Conservation (phyloP, 2,329 filamentous ascomycete species). For the Ophiostoma fasciatum region DNA sequence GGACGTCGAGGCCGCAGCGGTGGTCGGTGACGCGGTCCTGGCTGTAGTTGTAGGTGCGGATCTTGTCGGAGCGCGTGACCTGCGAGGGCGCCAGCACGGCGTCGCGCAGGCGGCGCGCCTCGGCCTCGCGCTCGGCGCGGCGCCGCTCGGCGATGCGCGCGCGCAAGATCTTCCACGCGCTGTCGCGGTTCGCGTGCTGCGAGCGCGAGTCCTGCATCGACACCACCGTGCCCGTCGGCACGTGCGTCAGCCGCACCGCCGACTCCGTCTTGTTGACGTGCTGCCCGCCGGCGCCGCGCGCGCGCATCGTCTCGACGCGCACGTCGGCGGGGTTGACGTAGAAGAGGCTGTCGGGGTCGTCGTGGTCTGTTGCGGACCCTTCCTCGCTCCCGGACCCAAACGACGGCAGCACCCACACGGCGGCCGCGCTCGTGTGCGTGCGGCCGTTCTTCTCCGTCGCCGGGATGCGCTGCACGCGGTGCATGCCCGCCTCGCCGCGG, state of each 20-base stretch:
- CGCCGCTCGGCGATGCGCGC: conserved; percentile 67
- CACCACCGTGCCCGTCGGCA: conserved; percentile 74
- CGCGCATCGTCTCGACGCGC: conserved; percentile 74
- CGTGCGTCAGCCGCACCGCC: conserved; percentile 80
- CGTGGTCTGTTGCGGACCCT: conserved; percentile 39
- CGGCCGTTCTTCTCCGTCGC: conserved; percentile 82
- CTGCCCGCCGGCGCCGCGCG: conserved; percentile 83
- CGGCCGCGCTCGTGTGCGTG: conserved; percentile 85
- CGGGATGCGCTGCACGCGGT: conserved; percentile 86
- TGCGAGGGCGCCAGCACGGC: conserved; percentile 66
- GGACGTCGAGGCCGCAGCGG: conserved; percentile 61
- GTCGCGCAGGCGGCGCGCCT: conserved; percentile 57
- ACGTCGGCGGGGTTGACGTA: conserved; percentile 80
- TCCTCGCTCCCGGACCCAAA: conserved; percentile 30
- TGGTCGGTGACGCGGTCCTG: conserved; percentile 78
- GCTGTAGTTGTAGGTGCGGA: conserved; percentile 75
- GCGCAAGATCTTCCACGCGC: conserved; percentile 73
- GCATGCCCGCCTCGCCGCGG: conserved; percentile 81
- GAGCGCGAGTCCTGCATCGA: conserved; percentile 87
- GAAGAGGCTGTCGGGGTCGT: conserved; percentile 82
- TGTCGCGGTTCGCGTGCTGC: conserved; percentile 76
- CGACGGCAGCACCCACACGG: conserved; percentile 80
- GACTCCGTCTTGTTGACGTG: conserved; percentile 99
- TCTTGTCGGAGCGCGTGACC: conserved; percentile 85
- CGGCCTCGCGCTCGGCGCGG: conserved; percentile 71